Base-by-base conservation (phyloP, 2,329 filamentous ascomycete species). In the Lasiodiplodia citricola region DNA sequence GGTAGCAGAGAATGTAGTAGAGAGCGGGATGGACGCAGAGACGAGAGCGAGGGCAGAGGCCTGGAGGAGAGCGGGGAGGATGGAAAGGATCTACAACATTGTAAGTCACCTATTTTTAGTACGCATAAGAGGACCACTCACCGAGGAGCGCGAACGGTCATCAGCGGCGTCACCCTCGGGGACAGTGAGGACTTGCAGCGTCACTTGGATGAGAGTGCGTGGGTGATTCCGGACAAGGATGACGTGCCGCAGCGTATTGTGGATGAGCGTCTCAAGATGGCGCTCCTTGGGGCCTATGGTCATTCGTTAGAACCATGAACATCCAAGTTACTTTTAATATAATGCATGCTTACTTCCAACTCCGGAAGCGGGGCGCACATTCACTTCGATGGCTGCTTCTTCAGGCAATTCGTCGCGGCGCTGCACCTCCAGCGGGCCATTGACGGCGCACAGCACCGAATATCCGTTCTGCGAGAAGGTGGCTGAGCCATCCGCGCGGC, bases 341-440 rank as follows among this genome's bases (percentile, higher is more conserved):
- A 60, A 23, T 63, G 23, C n/a, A 35, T 16, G 23, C 86, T 77
- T 79, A 90, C 94, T 91, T 83, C 92, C 93, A 56, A 96, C 90
- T 18, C 94, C 94, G 71, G 91, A 90, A 44, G 92, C 91, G 60
- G 95, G 95, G 78, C 96, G 89, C 72, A 99, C 88, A 77, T 95
- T 90, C 69, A 99, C 92, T 80, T 98, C 96, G 72, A 99, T 85
- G 62, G 91, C 88, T 35, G 95, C 93, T 83, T 97, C 94, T 80
- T 97, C 94, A 8, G 96, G 92, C 73, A 96, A 88, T 79, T 98
- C 93, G 77, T 99, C 95, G 75, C 93, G 89, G 75, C 94, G 88
- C 74, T 90, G 89, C 18, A 95, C 93, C 83, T 99, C 96, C 73
- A 98, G 88, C 18, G 96, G 96, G 0, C 95, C 96, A 80, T 97